A percentile compares a stretch with the other conserved stretches of the same genome.
Conservation (phyloP, 169 alveolate species). For the Eimeria necatrix region DNA sequence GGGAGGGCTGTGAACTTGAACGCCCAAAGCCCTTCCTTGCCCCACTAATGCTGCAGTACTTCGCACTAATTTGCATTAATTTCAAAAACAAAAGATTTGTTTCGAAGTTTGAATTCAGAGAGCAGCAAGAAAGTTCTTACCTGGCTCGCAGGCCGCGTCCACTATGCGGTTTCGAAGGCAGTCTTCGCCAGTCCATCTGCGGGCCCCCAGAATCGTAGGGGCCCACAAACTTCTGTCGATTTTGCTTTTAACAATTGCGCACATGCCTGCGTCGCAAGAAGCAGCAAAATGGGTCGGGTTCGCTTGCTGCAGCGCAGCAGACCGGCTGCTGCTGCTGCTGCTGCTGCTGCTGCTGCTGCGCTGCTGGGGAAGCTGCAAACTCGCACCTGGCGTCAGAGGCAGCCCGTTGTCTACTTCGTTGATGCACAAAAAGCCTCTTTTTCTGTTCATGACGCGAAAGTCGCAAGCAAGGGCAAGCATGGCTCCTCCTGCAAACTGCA, state of each 20-base stretch:
- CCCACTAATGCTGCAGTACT: too few species aligned
- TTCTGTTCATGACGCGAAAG: conserved; percentile 75
- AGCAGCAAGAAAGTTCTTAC: background rate
- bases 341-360: background rate
- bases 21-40: too few species aligned
- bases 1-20: too few species aligned
- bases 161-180: background rate
- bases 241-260: conserved; percentile 69
- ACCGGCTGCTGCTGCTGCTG: background rate
- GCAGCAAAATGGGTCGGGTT: background rate
- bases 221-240: conserved; percentile 77
- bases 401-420: conserved; percentile 79
- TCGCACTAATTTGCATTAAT: too few species aligned
- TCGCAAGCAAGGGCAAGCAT: conserved; percentile 80
- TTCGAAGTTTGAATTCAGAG: too few species aligned
- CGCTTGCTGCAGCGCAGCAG: background rate
- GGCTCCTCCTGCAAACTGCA: conserved; percentile 83
- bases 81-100: too few species aligned
- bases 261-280: conserved; percentile 70
- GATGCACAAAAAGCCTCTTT: conserved; percentile 77
- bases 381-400: conserved; percentile 79
- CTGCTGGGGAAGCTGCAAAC: background rate
- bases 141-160: conserved; percentile 42
- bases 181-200: conserved; percentile 74
- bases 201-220: conserved; percentile 59